phyloP scores from a whole-genome alignment of 768 basidiomycete species.

The Lactifluus echinatus region DNA sequence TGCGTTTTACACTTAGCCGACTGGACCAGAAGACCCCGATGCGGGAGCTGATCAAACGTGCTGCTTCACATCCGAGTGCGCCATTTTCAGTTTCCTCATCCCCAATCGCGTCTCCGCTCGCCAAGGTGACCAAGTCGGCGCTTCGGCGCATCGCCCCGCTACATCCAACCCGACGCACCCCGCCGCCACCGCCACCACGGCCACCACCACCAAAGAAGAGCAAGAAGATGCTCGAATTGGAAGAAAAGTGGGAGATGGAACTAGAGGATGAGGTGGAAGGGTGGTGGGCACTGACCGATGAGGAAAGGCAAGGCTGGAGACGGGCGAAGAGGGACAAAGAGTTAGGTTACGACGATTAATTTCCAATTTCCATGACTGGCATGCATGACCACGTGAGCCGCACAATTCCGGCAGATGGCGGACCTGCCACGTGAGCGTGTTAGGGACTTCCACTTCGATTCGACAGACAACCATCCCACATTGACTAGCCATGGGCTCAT shows the following conservation, averaged over 20 bases:
- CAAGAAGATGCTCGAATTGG: slow-evolving; percentile 67
- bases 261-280: slow-evolving; percentile 65
- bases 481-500: slow-evolving; percentile 10
- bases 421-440: neutral
- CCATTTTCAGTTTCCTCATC: slow-evolving; percentile 37
- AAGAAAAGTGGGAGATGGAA: slow-evolving; percentile 78
- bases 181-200: slow-evolving; percentile 63
- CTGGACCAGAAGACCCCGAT: slow-evolving; percentile 46
- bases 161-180: slow-evolving; percentile 63
- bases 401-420: too few species aligned
- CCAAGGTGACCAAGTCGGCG: slow-evolving; percentile 53
- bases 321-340: slow-evolving; percentile 57
- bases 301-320: slow-evolving; percentile 37
- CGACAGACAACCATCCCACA: neutral
- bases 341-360: slow-evolving; percentile 34
- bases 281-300: slow-evolving; percentile 32
- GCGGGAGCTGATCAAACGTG: slow-evolving; percentile 68
- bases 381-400: too few species aligned
- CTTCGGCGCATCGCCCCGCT: slow-evolving; percentile 68
- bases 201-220: slow-evolving; percentile 69
- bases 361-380: too few species aligned
- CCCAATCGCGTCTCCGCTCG: slow-evolving; percentile 49
- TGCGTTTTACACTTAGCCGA: slow-evolving; percentile 13
- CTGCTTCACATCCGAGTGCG: slow-evolving; percentile 56
- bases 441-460: too few species aligned